Conservation (phyloP, 768 basidiomycete species). For the Krasilnikovozyma curviuscula region DNA sequence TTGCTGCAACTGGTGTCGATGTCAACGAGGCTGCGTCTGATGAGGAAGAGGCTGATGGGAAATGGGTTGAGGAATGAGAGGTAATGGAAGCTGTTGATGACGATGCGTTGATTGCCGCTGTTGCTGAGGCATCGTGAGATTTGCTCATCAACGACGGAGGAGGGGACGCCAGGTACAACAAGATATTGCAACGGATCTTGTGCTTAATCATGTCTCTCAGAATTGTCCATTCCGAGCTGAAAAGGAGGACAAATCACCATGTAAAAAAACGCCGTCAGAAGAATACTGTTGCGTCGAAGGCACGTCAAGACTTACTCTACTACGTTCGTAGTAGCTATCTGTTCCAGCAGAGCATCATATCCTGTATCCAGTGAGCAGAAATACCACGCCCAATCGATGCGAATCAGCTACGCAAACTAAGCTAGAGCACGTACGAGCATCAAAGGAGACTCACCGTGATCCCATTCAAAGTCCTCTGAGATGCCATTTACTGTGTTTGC, state of each 20-base stretch:
- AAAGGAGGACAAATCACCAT: conserved; percentile 9
- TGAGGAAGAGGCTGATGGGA: conserved; percentile 44
- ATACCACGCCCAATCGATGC: too few species aligned
- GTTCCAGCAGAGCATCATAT: conserved; percentile 39
- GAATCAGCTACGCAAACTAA: background rate
- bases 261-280: conserved; percentile 4
- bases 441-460: too few species aligned
- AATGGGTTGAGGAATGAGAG: conserved; percentile 22
- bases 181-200: conserved; percentile 34
- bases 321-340: conserved; percentile 45
- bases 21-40: conserved; percentile 52
- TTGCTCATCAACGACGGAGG: conserved; percentile 14
- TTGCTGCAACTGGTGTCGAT: too few species aligned
- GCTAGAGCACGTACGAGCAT: too few species aligned
- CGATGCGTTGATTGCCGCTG: conserved; percentile 14
- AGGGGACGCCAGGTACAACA: conserved; percentile 13
- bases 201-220: conserved; percentile 54
- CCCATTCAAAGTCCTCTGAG: background rate
- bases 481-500: too few species aligned
- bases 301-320: conserved; percentile 35
- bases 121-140: conserved; percentile 16
- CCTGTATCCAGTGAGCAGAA: conserved; percentile 28
- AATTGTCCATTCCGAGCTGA: conserved; percentile 48
- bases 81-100: conserved; percentile 3
- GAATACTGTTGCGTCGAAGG: background rate